Evolutionary conservation across 116 monocot species (phyloP).

Genomic region (Papilionanthe hybrid): DNA sequence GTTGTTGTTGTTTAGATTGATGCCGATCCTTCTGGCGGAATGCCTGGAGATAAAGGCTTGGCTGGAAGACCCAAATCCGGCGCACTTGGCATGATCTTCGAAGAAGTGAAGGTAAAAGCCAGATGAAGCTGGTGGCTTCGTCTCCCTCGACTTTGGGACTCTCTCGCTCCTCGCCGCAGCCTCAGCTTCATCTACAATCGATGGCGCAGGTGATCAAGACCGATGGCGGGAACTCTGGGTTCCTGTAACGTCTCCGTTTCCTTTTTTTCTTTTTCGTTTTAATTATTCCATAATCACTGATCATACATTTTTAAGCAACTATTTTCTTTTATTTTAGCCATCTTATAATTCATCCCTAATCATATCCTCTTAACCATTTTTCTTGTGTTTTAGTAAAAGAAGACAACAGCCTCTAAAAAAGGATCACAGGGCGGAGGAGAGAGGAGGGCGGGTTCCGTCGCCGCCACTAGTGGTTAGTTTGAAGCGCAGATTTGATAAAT

Average conservation of each 20-base stretch:
- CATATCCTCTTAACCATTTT: too few relatives aligned
- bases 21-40: background rate
- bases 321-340: too few relatives aligned
- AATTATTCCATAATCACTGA: background rate
- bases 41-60: background rate
- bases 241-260: background rate
- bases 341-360: too few relatives aligned
- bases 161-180: background rate
- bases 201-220: background rate
- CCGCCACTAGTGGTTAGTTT: background rate
- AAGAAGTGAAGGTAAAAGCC: background rate
- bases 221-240: background rate
- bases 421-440: constrained; percentile 11
- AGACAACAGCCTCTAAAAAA: constrained; percentile 13
- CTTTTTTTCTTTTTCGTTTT: background rate
- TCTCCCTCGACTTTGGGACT: background rate
- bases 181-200: background rate
- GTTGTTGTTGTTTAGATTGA: background rate
- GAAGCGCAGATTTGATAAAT: too few relatives aligned
- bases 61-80: background rate
- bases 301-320: background rate
- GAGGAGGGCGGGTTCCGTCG: background rate
- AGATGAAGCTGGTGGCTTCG: background rate
- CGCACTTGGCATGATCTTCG: background rate
- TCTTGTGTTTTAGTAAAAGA: constrained; percentile 11